phyloP scores from a whole-genome alignment of 352 stramenopile genomes.

The Plasmopara viticola region DNA sequence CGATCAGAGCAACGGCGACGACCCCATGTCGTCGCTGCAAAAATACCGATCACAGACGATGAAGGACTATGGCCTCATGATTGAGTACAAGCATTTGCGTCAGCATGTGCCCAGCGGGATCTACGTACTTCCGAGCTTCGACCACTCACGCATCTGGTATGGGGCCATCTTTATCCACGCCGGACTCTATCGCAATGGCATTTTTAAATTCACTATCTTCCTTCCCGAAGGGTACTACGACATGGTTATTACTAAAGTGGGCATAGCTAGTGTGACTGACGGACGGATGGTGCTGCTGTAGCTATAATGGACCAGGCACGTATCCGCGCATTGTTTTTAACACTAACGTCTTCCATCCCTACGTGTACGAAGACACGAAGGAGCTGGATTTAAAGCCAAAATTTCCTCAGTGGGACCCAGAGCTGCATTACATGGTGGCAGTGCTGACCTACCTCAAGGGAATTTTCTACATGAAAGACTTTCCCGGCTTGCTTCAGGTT shows the following conservation, averaged over 20 bases:
- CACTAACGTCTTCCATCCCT: constrained; percentile 91
- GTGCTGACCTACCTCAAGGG: constrained; percentile 96
- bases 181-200: constrained; percentile 92
- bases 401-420: constrained; percentile 91
- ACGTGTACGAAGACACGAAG: constrained; percentile 84
- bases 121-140: constrained; percentile 92
- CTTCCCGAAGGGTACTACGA: constrained; percentile 54
- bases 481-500: constrained; percentile 41
- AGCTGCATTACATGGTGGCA: constrained; percentile 93
- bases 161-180: constrained; percentile 95
- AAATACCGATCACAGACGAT: constrained; percentile 83
- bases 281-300: constrained; percentile 26
- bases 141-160: constrained; percentile 90
- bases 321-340: constrained; percentile 92
- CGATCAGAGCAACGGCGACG: constrained; percentile 17
- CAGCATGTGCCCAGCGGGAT: constrained; percentile 92
- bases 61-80: constrained; percentile 95
- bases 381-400: constrained; percentile 88
- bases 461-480: constrained; percentile 97
- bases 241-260: constrained; percentile 1
- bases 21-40: constrained; percentile 78
- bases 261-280: constrained; percentile 1
- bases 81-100: constrained; percentile 97
- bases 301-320: constrained; percentile 91
- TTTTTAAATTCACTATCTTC: constrained; percentile 95